phyloP scores from a whole-genome alignment of 2,329 filamentous ascomycete genomes.

The Venturiaceae sp. region DNA sequence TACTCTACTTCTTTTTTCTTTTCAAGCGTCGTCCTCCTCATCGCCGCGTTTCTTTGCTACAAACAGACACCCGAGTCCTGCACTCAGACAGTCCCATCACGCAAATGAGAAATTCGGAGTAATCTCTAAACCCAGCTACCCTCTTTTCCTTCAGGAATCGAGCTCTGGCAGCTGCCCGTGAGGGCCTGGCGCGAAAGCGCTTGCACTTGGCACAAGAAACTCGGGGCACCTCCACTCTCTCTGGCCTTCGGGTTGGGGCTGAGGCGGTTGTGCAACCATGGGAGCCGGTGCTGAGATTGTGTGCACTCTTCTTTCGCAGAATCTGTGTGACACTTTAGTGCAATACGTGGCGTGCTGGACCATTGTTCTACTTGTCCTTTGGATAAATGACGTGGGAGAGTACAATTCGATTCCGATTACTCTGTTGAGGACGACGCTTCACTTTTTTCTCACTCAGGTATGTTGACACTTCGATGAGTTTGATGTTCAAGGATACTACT shows the following conservation, averaged over 20 bases:
- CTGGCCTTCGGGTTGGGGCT: slow-evolving; percentile 18
- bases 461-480: slow-evolving; percentile 24
- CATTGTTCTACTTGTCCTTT: slow-evolving; percentile 25
- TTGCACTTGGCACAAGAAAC: slow-evolving; percentile 88
- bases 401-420: slow-evolving; percentile 91
- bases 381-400: slow-evolving; percentile 29
- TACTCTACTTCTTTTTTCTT: slow-evolving; percentile 22
- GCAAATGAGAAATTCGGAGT: slow-evolving; percentile 99
- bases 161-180: slow-evolving; percentile 57
- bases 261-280: slow-evolving; percentile 49
- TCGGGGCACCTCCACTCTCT: slow-evolving; percentile 55
- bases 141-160: slow-evolving; percentile 12
- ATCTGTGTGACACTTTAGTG: slow-evolving; percentile 69
- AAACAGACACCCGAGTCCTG: slow-evolving; percentile 41
- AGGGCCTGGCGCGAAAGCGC: slow-evolving; percentile 80
- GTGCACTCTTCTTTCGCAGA: slow-evolving; percentile 31
- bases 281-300: slow-evolving; percentile 95
- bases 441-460: slow-evolving; percentile 39
- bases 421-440: slow-evolving; percentile 74
- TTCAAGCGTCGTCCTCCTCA: slow-evolving; percentile 75
- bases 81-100: slow-evolving; percentile 21
- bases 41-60: slow-evolving; percentile 96
- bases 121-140: slow-evolving; percentile 60
- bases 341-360: slow-evolving; percentile 77
- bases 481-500: slow-evolving; percentile 28